Evolutionary conservation across 2,329 filamentous ascomycete genomes (phyloP), one percentile per base, ranked within the genome.

Genomic region (Aspergillus pseudonomiae): DNA sequence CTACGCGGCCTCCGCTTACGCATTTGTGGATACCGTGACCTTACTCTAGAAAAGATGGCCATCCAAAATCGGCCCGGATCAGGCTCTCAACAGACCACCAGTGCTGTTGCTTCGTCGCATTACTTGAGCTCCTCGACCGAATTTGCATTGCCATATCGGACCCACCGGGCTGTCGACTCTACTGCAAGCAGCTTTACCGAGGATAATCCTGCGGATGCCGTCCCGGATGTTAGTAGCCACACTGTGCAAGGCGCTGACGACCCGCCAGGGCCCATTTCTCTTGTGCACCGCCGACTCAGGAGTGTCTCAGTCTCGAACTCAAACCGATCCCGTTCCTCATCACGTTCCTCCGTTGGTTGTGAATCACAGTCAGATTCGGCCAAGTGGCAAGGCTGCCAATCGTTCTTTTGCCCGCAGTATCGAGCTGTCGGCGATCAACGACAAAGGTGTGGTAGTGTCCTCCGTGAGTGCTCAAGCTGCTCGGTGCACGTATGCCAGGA

Each of bases 11-110:
- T 86, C 24, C 84, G 85, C 59, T 77, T 86, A 32, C 79, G 85
- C 43, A 85, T 86, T 56, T 88, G 85, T 69, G 85, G 85, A 21
- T 87, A 83, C 68, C 78, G 83, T 66, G 85, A 87, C 58, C 79
- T 88, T 63, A 77, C 80, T 32, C 75, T 82, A 26, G 85, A 88
- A 70, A 82, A 82, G 65, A 68, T 76, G 61, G 70, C 72, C 10
- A 75, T 82, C 62, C 75, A 80, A 53, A 78, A 68, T 48, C 70
- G 67, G 61, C 58, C 68, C 4, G 67, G 65, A 10, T 66, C 62
- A n/a, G 60, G 57, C 43, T 48, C 69, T 46, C 59, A 57, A 30
- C 41, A 34, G 16, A 34, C 39, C 30, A 52, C 41, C 34, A 59
- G 39, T 21, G 59, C 67, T 21, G 59, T 57, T 28, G 56, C 21